Base-by-base conservation (phyloP, 306 rosid genomes). In the Ziziphus jujuba region DNA sequence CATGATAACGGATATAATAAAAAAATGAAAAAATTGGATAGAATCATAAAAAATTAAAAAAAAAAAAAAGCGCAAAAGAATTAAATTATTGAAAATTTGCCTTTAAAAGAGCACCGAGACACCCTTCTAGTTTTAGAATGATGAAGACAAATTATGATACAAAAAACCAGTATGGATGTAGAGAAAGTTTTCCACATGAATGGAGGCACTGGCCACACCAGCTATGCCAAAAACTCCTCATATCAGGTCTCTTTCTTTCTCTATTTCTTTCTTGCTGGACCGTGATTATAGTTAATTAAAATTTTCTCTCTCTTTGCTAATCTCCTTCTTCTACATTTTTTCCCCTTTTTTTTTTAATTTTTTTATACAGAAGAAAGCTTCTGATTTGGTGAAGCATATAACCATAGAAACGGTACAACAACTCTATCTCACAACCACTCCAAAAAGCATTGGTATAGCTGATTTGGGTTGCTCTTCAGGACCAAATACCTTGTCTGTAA, bases 391-490 rank as follows among this genome's bases (percentile, higher is more conserved):
- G 79, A 90, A 90, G 81, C 90, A 90, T 80, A 74, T 93, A 74
- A 82, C 90, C 72, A 72, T 85, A 67, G 84, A 89, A 19, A 63
- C 92, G 47, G 81, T 87, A 40, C 83, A 82, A 72, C 85, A 85
- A 36, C 73, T 85, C 55, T 93, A 84, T 76, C 71, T 76, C 51
- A 69, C 71, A 21, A 84, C 76, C 31, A 78, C 84, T 69, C 96
- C 99, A 20, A 72, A 81, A 59, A 88, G 95, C 75, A 69, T 93
- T 19, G 89, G 97, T 66, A 77, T 93, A 67, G 97, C 97, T 63
- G 99, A 93, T 74, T 74, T 93, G 79, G 99, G 99, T 0, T 93
- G 99, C 60, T 90, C 99, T 43, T 88, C 96, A 3, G 99, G 99
- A 49, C 85, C 96, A 34, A 93, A 93, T 69, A 78, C 97, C 34